These are phyloP conservation scores for Amaranthus cruentus DNA, from an alignment of 148 eudicot species.

Conservation along the genomic window DNA sequence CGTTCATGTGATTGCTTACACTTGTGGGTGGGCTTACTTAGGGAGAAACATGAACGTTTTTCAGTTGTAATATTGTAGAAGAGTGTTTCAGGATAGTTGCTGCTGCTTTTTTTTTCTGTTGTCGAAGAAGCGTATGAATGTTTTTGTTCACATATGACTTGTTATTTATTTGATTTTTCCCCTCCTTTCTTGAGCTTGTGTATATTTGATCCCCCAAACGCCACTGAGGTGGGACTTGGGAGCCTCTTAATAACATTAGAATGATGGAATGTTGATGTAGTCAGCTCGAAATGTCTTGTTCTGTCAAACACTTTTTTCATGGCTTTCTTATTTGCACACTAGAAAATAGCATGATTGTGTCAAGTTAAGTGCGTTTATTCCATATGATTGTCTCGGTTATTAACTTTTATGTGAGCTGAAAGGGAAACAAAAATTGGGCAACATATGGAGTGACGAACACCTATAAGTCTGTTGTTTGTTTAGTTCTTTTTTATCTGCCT, in stretches of 20 bases:
- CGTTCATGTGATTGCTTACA: not conserved
- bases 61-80: not conserved
- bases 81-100: not conserved
- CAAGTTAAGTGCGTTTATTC: not conserved
- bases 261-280: not conserved
- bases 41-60: not conserved
- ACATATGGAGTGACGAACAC: not conserved
- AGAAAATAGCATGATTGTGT: not conserved
- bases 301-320: not conserved
- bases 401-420: not conserved
- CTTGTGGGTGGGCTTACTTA: not conserved
- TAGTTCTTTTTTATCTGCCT: not conserved
- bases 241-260: too few species aligned
- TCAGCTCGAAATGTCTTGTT: not conserved
- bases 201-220: too few species aligned
- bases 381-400: not conserved
- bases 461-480: not conserved
- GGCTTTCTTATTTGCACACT: not conserved
- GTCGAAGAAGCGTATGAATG: not conserved
- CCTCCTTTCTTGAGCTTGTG: too few species aligned
- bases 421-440: not conserved
- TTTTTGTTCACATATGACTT: too few species aligned
- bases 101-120: not conserved
- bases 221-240: too few species aligned
- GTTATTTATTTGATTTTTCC: too few species aligned